Evolutionary conservation across 2,329 filamentous ascomycete genomes (phyloP), one percentile per base, ranked within the genome.

Genomic region (Sordariomycetes sp.): DNA sequence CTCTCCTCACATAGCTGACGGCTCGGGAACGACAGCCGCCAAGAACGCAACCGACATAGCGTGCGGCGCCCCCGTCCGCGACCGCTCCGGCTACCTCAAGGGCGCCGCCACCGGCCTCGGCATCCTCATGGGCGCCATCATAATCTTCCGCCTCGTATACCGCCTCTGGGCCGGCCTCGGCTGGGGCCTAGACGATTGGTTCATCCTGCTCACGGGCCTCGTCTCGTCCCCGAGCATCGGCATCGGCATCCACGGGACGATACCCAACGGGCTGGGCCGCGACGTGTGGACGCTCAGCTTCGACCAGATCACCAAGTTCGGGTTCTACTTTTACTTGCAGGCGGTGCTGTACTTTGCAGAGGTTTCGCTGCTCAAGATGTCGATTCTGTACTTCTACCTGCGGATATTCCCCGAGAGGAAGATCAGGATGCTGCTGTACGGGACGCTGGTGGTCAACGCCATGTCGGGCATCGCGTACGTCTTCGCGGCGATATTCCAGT

Each of bases 301-400:
- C 1, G 64, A 68, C 1, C 59, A 68, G 20, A 69, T 79, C 54
- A 74, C 72, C 42, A 64, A 65, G 1, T 71, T 76, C 45, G 60
- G 71, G 3, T 64, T 67, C 32, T 69, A 66, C 61, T 69, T 74
- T 22, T 76, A 73, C 60, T 64, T 68, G 56, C 67, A 68, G 60
- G 67, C 66, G 10, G 59, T 63, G 52, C 52, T 76, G n/a, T 76
- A 78, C 63, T 76, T 77, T 61, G 53, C 66, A 1, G 65, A 71
- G n/a, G 62, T 74, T 5, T 64, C 70, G 12, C 64, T 76, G 42
- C 68, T 75, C 39, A 76, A 78, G 60, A 62, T 76, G 7, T 72
- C 76, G 6, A 69, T 81, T 55, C 67, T 80, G 6, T 66, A 73
- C 61, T 77, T 80, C 65, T 80, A 77, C 64, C 66, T 76, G 35